These are phyloP conservation scores for Auriculariales sp. DNA, from an alignment of 768 basidiomycete genomes.

Conservation along the genomic window DNA sequence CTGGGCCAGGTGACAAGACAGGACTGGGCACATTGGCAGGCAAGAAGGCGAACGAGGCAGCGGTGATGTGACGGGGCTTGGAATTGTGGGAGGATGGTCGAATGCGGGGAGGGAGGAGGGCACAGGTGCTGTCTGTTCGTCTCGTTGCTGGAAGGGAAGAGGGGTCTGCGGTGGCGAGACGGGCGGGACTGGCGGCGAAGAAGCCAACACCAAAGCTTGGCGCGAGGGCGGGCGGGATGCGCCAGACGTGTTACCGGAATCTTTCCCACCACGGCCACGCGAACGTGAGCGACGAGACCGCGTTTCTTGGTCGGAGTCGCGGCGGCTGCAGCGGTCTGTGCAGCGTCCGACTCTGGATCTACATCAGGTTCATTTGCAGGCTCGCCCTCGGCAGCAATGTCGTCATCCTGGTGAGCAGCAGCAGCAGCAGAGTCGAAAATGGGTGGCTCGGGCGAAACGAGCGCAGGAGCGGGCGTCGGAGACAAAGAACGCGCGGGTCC, in stretches of 20 bases:
- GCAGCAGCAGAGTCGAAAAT: too few species aligned
- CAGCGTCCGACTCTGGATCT: neutral
- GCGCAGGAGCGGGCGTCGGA: neutral
- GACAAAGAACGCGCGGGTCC: neutral
- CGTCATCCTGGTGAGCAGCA: too few species aligned
- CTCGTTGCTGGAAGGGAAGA: neutral
- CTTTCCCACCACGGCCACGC: too few species aligned
- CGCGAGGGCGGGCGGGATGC: neutral
- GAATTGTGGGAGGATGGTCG: neutral
- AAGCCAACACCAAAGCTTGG: neutral
- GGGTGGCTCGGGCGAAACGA: neutral
- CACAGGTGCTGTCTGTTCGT: too few species aligned
- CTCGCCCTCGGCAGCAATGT: too few species aligned
- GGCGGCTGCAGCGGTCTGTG: neutral
- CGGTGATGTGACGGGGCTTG: neutral
- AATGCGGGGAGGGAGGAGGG: constrained; percentile 1
- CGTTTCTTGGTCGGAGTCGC: neutral
- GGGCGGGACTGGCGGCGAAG: neutral
- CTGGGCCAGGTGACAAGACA: constrained; percentile 8
- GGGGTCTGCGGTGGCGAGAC: constrained; percentile 1
- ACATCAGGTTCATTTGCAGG: too few species aligned
- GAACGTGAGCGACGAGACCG: neutral
- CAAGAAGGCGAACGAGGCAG: neutral
- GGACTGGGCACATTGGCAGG: neutral
- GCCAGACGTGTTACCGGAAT: too few species aligned